Base-by-base conservation (phyloP, 1,139 yeast species). In the Geotrichum carabidarum region DNA sequence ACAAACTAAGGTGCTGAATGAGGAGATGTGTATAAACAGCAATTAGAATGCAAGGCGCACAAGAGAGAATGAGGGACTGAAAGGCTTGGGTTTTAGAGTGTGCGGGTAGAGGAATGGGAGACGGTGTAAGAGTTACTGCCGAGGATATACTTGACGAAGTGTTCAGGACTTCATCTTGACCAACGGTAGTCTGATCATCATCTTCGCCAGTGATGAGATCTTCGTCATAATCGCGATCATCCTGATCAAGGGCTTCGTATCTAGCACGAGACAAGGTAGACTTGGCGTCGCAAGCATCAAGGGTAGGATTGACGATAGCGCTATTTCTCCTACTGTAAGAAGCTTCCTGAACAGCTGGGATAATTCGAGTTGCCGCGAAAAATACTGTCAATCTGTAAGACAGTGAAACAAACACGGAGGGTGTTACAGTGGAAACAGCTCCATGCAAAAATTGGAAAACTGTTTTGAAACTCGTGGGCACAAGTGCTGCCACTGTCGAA, bases 1-100 rank as follows among this genome's bases (percentile, higher is more conserved):
- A 74, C 65, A 84, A 86, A 46, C 93, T 93, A 54, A 86, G 83
- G 65, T 89, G 91, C 74, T 88, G 95, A 78, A 93, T 79, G 79
- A 93, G 85, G 63, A 93, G 74, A 70, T 93, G 96, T 5, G 98
- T 89, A 71, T 93, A 93, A 56, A 93, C 96, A 0, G 96, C 96
- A 59, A 91, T 90, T 48, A 93, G 82, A 59, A 93, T 83, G 69
- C 96, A 88, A 2, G 99, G 98, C 17, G 96, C 86, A 70, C 87
- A 91, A 36, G 96, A 83, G 66, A 89, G 89, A 41, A 90, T 79
- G 59, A 87, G 72, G 60, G 78, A 78, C 31, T 56, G 56, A n/a
- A 56, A 44, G 4, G 53, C 36, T 11, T 44, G 53, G 17, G 52
- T 48, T 48, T 48, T 53, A 12, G 52, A 48, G 11, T 15, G 17